phyloP scores from a whole-genome alignment of 164 flowering plant genomes.

The Liriodendron chinense region DNA sequence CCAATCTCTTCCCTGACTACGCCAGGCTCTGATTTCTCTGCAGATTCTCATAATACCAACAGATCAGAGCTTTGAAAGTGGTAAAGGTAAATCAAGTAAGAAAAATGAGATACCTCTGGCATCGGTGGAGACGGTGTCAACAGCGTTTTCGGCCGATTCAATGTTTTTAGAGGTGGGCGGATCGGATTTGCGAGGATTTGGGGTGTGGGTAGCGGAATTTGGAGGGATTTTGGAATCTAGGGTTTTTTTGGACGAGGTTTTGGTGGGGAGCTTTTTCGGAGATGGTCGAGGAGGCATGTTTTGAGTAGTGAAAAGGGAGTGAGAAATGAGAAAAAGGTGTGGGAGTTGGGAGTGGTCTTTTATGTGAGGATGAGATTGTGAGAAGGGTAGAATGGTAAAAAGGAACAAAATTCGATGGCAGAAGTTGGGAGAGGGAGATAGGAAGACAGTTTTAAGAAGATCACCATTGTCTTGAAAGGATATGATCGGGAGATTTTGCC shows the following conservation, averaged over 20 bases:
- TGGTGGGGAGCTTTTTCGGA: slow-evolving; percentile 4
- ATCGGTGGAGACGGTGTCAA: slow-evolving; percentile 7
- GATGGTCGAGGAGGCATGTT: slow-evolving; percentile 16
- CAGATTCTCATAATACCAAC: not conserved
- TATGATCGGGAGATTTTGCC: too few relatives aligned
- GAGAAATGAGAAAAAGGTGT: not conserved
- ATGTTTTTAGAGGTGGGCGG: not conserved
- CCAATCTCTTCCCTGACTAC: not conserved
- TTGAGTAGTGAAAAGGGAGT: not conserved
- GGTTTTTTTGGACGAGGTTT: slow-evolving; percentile 5
- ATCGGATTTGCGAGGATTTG: slow-evolving; percentile 6
- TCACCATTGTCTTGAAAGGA: too few relatives aligned
- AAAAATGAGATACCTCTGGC: slow-evolving; percentile 9
- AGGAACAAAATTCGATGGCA: too few relatives aligned
- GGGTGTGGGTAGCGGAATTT: not conserved
- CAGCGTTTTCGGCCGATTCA: not conserved
- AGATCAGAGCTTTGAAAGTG: not conserved
- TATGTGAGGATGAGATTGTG: not conserved
- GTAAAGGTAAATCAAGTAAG: not conserved
- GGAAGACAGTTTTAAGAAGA: too few relatives aligned
- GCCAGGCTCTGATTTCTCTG: not conserved
- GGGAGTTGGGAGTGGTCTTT: not conserved
- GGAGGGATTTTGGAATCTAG: not conserved
- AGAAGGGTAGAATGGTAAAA: not conserved
- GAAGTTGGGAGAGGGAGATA: too few relatives aligned